These are phyloP conservation scores for Centaurea solstitialis DNA, from an alignment of 129 eudicot species.

Conservation along the genomic window DNA sequence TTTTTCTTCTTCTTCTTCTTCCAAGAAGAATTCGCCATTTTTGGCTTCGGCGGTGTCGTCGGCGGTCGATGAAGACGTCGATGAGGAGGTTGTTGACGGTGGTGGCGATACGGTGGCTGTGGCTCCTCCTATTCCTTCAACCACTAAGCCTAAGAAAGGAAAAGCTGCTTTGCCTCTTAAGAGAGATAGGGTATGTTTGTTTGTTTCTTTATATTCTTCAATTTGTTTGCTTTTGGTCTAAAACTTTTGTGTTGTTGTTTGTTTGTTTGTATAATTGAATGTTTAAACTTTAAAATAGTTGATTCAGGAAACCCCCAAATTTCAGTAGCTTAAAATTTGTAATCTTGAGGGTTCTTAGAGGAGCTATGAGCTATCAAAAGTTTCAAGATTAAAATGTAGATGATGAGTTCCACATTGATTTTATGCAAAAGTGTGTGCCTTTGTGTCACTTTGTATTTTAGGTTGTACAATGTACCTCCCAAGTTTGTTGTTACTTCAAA, in stretches of 20 bases:
- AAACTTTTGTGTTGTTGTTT: background rate
- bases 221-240: background rate
- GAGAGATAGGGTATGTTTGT: constrained; percentile 75
- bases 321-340: background rate
- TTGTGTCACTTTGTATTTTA: background rate
- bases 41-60: constrained; percentile 55
- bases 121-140: constrained; percentile 34
- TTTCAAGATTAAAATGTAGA: too few species aligned
- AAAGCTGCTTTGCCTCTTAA: constrained; percentile 90
- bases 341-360: background rate
- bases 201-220: background rate
- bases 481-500: background rate
- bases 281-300: constrained; percentile 2
- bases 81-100: constrained; percentile 38
- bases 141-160: constrained; percentile 75
- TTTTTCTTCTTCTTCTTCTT: background rate
- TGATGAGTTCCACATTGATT: too few species aligned
- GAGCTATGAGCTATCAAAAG: background rate
- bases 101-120: constrained; percentile 38
- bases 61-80: constrained; percentile 58
- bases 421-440: background rate
- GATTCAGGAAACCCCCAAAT: background rate
- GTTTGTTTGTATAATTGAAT: background rate
- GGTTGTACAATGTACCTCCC: background rate
- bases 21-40: constrained; percentile 25